phyloP scores from a whole-genome alignment of 2,329 filamentous ascomycete species.

The Fusarium veterinarium region DNA sequence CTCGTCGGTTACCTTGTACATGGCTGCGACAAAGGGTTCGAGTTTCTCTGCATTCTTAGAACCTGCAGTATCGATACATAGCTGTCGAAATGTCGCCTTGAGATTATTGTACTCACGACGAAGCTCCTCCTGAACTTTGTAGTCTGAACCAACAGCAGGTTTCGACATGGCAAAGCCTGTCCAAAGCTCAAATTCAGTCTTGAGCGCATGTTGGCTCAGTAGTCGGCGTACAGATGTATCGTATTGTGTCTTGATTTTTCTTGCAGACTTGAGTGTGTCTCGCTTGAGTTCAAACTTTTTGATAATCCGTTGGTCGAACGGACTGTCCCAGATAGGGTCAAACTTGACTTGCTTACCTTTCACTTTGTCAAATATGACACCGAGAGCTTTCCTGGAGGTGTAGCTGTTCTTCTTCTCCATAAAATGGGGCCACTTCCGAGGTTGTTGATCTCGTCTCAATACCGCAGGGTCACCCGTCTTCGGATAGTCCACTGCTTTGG shows the following conservation, averaged over 20 bases:
- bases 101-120: conserved; percentile 74
- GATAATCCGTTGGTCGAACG: conserved; percentile 83
- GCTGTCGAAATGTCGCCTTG: conserved; percentile 73
- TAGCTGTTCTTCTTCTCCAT: conserved; percentile 80
- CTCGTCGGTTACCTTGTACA: conserved; percentile 85
- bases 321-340: conserved; percentile 73
- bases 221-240: conserved; percentile 81
- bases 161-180: conserved; percentile 84
- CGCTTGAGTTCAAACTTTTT: conserved; percentile 67
- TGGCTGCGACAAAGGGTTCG: conserved; percentile 81
- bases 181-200: conserved; percentile 92
- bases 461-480: conserved; percentile 86
- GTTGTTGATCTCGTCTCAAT: conserved; percentile 71
- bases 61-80: conserved; percentile 73
- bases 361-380: conserved; percentile 84
- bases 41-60: conserved; percentile 68
- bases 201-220: conserved; percentile 86
- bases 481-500: conserved; percentile 91
- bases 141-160: conserved; percentile 78
- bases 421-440: conserved; percentile 82
- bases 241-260: conserved; percentile 78
- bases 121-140: conserved; percentile 88
- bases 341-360: conserved; percentile 69
- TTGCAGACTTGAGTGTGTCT: conserved; percentile 67
- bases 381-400: conserved; percentile 76